A percentile compares a stretch with the other conserved stretches of the same genome.
These are phyloP conservation scores for Bipolaris sorokiniana DNA, from an alignment of 2,329 filamentous ascomycete species.

Conservation along the genomic window DNA sequence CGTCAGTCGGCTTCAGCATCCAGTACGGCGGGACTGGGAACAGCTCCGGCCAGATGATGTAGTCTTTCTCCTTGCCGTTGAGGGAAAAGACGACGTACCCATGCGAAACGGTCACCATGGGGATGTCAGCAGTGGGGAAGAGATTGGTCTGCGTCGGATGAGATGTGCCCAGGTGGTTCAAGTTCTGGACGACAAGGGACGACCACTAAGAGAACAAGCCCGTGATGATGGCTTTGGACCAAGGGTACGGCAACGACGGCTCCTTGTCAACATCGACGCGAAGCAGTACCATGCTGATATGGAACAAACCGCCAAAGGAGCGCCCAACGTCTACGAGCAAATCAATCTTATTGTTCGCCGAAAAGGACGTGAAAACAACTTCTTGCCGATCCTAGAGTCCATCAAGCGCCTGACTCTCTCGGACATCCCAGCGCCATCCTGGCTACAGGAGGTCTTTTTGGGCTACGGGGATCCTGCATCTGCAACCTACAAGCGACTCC, in stretches of 20 bases:
- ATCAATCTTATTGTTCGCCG: slow-evolving; percentile 88
- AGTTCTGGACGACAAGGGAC: slow-evolving; percentile 83
- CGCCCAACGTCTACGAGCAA: slow-evolving; percentile 77
- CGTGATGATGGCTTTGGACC: slow-evolving; percentile 67
- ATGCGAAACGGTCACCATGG: slow-evolving; percentile 62
- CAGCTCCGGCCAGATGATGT: slow-evolving; percentile 84
- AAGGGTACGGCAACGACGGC: slow-evolving; percentile 67
- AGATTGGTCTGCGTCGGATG: slow-evolving; percentile 71
- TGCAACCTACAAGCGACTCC: slow-evolving; percentile 82
- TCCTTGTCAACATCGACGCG: slow-evolving; percentile 83
- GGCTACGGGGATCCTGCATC: slow-evolving; percentile 92
- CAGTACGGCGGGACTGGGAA: slow-evolving; percentile 87
- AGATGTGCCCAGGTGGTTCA: slow-evolving; percentile 86
- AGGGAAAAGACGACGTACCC: slow-evolving; percentile 62
- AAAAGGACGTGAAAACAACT: slow-evolving; percentile 92
- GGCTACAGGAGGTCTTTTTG: slow-evolving; percentile 97
- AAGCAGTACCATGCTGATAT: slow-evolving; percentile 78
- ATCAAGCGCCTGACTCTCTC: slow-evolving; percentile 85
- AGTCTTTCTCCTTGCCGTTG: slow-evolving; percentile 82
- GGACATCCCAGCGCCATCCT: slow-evolving; percentile 83
- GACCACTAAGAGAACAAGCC: slow-evolving; percentile 68
- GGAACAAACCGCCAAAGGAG: slow-evolving; percentile 68
- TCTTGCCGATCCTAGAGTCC: slow-evolving; percentile 89
- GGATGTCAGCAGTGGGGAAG: slow-evolving; percentile 60
- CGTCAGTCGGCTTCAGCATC: slow-evolving; percentile 76